These are phyloP conservation scores for Mallotus nudiflorus DNA, from an alignment of 345 rosid species.

Conservation along the genomic window DNA sequence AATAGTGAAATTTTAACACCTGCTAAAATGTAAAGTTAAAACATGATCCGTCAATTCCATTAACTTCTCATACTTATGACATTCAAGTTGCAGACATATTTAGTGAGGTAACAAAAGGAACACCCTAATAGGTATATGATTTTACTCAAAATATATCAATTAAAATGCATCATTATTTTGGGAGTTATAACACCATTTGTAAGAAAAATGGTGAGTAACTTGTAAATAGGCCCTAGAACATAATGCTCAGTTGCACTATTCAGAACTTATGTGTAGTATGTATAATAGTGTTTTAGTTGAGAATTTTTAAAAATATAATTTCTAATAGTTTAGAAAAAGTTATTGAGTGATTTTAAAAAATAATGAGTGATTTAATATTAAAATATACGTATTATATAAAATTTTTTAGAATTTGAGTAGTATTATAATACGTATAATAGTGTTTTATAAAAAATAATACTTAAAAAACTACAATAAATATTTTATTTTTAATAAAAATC, in stretches of 20 bases:
- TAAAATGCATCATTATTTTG: background rate
- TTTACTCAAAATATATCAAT: conserved; percentile 8
- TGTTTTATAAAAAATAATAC: too few species aligned
- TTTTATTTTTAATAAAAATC: too few species aligned
- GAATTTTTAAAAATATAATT: too few species aligned
- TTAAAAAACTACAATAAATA: too few species aligned
- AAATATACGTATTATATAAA: too few species aligned
- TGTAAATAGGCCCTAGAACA: conserved; percentile 94
- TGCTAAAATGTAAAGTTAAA: background rate
- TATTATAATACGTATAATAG: too few species aligned
- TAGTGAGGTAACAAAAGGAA: background rate
- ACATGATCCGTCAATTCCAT: background rate
- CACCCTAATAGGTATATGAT: background rate
- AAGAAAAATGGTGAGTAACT: conserved; percentile 42
- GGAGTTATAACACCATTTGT: conserved; percentile 13
- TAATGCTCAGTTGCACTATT: conserved; percentile 97
- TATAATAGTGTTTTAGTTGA: too few species aligned
- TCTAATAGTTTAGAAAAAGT: too few species aligned
- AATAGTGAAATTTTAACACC: background rate
- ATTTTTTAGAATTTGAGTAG: too few species aligned
- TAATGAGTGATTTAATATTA: too few species aligned
- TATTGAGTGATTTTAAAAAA: too few species aligned
- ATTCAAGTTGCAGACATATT: background rate
- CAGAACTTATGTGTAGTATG: conserved; percentile 69
- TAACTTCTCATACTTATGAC: background rate